phyloP scores from a whole-genome alignment of 202 grass and related monocot species.

The Hordeum pubiflorum region DNA sequence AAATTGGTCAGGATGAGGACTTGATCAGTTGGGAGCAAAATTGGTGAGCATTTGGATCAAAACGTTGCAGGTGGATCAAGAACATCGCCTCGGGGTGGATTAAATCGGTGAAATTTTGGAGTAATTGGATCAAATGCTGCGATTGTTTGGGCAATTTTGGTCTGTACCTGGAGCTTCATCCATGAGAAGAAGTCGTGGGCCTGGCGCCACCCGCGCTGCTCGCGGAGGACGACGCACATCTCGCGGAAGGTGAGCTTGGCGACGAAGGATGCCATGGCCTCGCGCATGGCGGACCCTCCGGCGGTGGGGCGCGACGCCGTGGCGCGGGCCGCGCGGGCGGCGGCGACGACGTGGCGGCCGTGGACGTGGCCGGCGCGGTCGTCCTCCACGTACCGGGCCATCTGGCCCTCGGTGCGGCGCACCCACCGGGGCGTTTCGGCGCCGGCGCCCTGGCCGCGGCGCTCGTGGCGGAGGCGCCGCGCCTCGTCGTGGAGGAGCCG shows the following conservation, averaged over 20 bases:
- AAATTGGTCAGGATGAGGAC: too few relatives aligned
- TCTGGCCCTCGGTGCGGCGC: conserved; percentile 71
- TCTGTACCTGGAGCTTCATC: conserved; percentile 74
- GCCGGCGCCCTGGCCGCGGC: conserved; percentile 60
- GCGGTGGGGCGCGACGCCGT: conserved; percentile 34
- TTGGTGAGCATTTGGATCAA: too few relatives aligned
- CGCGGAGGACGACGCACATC: conserved; percentile 84
- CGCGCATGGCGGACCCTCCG: conserved; percentile 43
- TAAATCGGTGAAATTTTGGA: too few relatives aligned
- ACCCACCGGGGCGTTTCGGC: conserved; percentile 76
- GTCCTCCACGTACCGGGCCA: conserved; percentile 72
- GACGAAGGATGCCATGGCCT: conserved; percentile 69
- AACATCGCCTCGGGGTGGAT: too few relatives aligned
- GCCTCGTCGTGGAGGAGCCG: conserved; percentile 64
- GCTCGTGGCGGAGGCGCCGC: conserved; percentile 53
- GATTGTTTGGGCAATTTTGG: background rate
- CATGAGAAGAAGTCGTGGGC: conserved; percentile 83
- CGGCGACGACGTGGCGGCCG: conserved; percentile 69
- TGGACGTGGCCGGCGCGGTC: conserved; percentile 71
- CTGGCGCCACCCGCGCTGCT: conserved; percentile 72
- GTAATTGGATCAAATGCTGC: too few relatives aligned
- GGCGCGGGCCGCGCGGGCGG: conserved; percentile 55
- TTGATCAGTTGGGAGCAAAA: too few relatives aligned
- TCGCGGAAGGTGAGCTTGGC: conserved; percentile 82
- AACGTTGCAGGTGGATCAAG: too few relatives aligned